Percentiles rank a stretch among this genome's conserved stretches.
Conservation (phyloP, 768 basidiomycete species). For the Tylopilus sp. region DNA sequence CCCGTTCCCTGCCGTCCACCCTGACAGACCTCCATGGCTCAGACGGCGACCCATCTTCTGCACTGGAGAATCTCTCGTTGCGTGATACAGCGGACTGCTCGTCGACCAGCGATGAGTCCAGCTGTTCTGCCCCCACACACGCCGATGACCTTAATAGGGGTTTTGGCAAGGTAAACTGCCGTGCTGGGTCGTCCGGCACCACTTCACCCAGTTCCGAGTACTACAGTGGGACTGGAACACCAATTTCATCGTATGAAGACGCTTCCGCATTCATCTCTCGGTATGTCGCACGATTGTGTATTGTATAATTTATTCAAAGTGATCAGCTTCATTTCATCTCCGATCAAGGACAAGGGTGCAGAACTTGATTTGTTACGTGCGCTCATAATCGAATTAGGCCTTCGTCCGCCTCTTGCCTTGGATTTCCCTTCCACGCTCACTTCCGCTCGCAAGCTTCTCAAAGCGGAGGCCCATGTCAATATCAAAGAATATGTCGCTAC, state of each 20-base stretch:
- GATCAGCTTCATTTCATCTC: conserved; percentile 23
- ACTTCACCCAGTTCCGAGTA: conserved; percentile 8
- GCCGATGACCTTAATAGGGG: neutral
- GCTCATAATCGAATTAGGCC: conserved; percentile 76
- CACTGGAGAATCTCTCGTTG: conserved; percentile 21
- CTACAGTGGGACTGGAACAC: conserved; percentile 11
- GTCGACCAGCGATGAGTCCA: conserved; percentile 9
- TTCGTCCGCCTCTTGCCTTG: conserved; percentile 38
- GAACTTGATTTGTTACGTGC: conserved; percentile 67
- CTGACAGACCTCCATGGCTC: conserved; percentile 8
- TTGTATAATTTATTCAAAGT: neutral
- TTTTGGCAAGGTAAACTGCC: neutral
- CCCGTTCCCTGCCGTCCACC: conserved; percentile 11
- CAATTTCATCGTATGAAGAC: conserved; percentile 21
- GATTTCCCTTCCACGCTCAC: conserved; percentile 56
- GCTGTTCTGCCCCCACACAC: no score
- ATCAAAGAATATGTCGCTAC: conserved; percentile 69
- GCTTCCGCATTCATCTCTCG: conserved; percentile 27
- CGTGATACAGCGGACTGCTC: neutral
- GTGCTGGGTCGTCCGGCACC: neutral
- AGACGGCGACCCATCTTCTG: conserved; percentile 11
- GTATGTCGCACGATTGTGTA: conserved; percentile 9
- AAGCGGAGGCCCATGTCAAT: conserved; percentile 64
- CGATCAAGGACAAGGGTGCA: conserved; percentile 7
- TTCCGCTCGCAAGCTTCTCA: conserved; percentile 67